Base-by-base conservation (phyloP, 768 basidiomycete species). In the Rhizopogon vinicolor region DNA sequence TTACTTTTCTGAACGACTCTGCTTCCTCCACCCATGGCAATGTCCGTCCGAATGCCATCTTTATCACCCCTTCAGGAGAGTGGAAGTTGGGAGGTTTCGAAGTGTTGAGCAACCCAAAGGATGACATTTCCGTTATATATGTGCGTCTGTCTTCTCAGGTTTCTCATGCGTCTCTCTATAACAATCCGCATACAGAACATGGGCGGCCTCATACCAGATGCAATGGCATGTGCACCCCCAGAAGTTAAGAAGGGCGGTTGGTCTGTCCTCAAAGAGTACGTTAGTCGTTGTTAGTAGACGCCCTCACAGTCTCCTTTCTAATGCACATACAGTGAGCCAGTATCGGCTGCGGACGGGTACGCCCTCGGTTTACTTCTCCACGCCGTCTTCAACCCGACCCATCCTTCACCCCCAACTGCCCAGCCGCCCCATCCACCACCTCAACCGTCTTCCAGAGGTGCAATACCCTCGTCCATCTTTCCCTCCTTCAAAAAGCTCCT, bases 81-180 rank as follows among this genome's bases (percentile, higher is more conserved):
- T 98, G 96, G 97, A 91, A 91, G 65, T 74, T 99, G 7, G 95
- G 92, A 18, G 96, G 96, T 1, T 94, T 98, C 64, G 97, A 99
- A 64, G 72, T 96, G 0, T 69, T 97, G 58, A 93, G 92, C 62
- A 91, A 80, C 60, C 80, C 87, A 8, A 89, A 85, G 62, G 95
- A 98, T 51, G 85, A 90, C 13, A 68, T 77, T 44, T 82, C 89
- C 33, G 81, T 90, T 14, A 74, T 94, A 65, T 96, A 90, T 77
- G 93, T 94, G 73, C 71, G 88, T 61, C 41, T 41, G 13, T 49
- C 16, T 14, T 37, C 19, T 3, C 1, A 2, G 22, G 1, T 25
- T 1, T 16, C 41, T 60, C 19, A 55, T 43, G 40, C 42, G 25
- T 48, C 25, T 9, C 22, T 59, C 18, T n/a, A 2, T 12, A 63